Percentiles rank a stretch among this genome's conserved stretches.
phyloP scores from a whole-genome alignment of 106 monocot genomes.

The Gastrodia elata region DNA sequence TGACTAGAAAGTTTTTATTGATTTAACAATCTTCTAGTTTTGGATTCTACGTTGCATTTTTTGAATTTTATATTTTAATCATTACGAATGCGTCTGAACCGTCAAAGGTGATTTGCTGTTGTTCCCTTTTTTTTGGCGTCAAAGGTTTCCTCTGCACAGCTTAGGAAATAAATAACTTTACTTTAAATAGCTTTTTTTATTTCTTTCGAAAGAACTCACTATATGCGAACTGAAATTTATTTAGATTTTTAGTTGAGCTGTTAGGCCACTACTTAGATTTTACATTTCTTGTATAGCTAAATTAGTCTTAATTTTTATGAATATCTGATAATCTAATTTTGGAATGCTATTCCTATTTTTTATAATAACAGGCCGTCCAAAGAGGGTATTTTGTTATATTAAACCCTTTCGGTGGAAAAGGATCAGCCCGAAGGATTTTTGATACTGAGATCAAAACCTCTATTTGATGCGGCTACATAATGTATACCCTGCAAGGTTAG shows the following conservation, averaged over 20 bases:
- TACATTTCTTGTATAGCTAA: background rate
- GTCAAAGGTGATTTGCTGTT: background rate
- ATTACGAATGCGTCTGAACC: no score
- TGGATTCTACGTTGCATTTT: no score
- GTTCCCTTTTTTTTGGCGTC: background rate
- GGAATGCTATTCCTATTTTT: background rate
- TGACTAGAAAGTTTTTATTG: background rate
- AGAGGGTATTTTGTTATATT: slow-evolving; percentile 65
- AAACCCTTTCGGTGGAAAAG: slow-evolving; percentile 91
- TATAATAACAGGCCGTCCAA: slow-evolving; percentile 52
- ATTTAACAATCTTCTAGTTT: background rate
- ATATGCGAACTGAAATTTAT: background rate
- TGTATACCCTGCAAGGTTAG: slow-evolving; percentile 73
- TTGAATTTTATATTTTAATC: background rate
- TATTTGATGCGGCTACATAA: slow-evolving; percentile 61
- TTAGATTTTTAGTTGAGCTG: background rate
- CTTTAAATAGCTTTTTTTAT: background rate
- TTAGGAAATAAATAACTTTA: background rate
- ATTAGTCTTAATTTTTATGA: background rate
- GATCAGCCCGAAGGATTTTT: slow-evolving; percentile 50
- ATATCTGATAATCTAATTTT: slow-evolving; percentile 2
- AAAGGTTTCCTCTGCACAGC: background rate
- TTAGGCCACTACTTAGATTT: background rate
- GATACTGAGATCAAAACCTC: slow-evolving; percentile 50
- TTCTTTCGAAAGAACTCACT: background rate